phyloP scores from a whole-genome alignment of 1,284 basidiomycete genomes.

The Cutaneotrichosporon cutaneum region DNA sequence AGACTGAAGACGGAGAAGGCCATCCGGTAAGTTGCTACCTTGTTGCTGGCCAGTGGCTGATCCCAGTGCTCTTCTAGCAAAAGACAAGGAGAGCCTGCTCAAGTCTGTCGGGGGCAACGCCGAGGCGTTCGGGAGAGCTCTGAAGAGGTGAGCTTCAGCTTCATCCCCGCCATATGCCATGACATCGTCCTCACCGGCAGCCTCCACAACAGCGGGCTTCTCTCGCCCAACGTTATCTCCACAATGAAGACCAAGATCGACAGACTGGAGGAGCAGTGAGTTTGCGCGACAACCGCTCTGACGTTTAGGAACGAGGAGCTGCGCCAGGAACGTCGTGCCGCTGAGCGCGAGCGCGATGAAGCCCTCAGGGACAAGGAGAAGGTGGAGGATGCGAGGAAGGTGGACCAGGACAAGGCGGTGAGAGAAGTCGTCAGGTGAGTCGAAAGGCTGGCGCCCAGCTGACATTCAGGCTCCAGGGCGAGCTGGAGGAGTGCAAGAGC shows the following conservation, averaged over 20 bases:
- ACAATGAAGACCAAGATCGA: background rate
- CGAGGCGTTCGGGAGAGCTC: background rate
- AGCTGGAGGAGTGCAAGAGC: background rate
- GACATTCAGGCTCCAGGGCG: background rate
- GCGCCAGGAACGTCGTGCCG: background rate
- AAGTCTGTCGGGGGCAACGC: conserved; percentile 1
- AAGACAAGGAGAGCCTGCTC: background rate
- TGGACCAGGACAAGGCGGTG: conserved; percentile 1
- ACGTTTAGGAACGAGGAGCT: conserved; percentile 1
- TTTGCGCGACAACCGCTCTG: background rate
- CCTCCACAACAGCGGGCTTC: conserved; percentile 1
- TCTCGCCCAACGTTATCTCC: conserved; percentile 7
- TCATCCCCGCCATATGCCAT: too few species aligned
- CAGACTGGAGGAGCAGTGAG: background rate
- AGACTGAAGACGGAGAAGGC: background rate
- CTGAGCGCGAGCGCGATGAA: background rate
- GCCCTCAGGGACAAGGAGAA: background rate
- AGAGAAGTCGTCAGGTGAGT: background rate
- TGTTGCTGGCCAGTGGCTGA: background rate
- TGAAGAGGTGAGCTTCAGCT: conserved; percentile 9
- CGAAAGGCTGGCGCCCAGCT: background rate
- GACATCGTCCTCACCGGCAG: background rate
- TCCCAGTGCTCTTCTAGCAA: background rate
- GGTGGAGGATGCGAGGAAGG: background rate
- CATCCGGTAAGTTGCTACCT: background rate